Evolutionary conservation across 306 rosid genomes (phyloP).

Genomic region (Gastrolobium villosum): DNA sequence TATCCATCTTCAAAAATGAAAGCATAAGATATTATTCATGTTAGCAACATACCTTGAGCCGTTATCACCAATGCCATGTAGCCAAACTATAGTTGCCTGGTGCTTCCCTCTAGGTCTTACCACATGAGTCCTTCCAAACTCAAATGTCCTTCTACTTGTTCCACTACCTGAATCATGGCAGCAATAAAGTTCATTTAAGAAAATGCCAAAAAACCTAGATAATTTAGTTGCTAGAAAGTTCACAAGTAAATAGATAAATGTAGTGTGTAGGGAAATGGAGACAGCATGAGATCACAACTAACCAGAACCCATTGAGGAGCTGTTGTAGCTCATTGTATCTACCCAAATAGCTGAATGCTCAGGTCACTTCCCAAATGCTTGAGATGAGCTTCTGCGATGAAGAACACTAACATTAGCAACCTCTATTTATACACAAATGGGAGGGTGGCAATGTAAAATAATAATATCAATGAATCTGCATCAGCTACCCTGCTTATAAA

Average conservation of each 20-base stretch:
- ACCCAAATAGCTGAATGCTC: constrained; percentile 43
- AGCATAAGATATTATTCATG: constrained; percentile 38
- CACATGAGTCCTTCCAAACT: constrained; percentile 95
- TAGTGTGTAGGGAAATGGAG: constrained; percentile 41
- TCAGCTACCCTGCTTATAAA: constrained; percentile 54
- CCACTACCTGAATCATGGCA: constrained; percentile 74
- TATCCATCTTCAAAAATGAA: constrained; percentile 29
- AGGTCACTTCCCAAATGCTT: constrained; percentile 53
- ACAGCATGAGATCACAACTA: constrained; percentile 52
- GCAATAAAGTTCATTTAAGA: constrained; percentile 49
- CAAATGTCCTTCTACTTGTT: constrained; percentile 69
- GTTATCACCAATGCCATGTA: constrained; percentile 92
- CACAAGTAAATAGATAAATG: constrained; percentile 1
- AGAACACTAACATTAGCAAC: constrained; percentile 55
- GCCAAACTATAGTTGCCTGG: constrained; percentile 95
- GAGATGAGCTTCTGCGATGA: constrained; percentile 75
- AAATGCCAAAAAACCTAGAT: constrained; percentile 45
- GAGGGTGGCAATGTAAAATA: constrained; percentile 56
- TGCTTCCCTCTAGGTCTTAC: constrained; percentile 91
- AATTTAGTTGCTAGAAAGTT: constrained; percentile 30
- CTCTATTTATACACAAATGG: constrained; percentile 69
- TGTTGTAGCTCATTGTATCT: constrained; percentile 73
- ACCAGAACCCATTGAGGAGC: constrained; percentile 77
- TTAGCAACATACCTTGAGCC: constrained; percentile 78
- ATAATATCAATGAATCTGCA: constrained; percentile 63